Percentiles rank a stretch among this genome's conserved stretches.
Conservation (phyloP, 805 yeast species). For the Ogataea methanolica region DNA sequence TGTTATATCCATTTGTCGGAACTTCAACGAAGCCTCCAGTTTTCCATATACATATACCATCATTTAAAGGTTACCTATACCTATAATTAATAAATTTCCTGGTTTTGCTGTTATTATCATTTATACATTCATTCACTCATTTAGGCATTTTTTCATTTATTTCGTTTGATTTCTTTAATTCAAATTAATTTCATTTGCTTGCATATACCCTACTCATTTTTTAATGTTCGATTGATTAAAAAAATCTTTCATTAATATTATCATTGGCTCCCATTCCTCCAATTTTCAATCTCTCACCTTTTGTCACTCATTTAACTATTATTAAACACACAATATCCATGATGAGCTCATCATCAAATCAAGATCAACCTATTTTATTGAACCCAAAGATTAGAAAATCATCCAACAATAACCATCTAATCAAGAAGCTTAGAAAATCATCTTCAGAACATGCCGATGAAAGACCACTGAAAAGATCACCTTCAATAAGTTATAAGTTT, state of each 20-base stretch:
- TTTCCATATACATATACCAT: no score
- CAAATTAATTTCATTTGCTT: no score
- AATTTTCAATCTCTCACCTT: background rate
- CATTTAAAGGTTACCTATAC: no score
- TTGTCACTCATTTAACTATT: background rate
- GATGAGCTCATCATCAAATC: background rate
- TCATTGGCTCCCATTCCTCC: background rate
- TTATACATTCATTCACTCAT: no score
- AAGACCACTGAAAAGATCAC: constrained; percentile 27
- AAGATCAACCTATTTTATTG: background rate
- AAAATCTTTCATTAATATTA: background rate
- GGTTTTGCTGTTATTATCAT: no score
- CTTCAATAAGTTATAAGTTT: constrained; percentile 22
- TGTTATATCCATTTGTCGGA: no score
- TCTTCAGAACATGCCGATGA: constrained; percentile 18
- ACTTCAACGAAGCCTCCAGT: no score
- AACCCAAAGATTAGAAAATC: constrained; percentile 3
- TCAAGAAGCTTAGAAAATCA: constrained; percentile 7
- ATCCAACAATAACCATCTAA: background rate
- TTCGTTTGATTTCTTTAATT: no score
- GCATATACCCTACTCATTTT: no score
- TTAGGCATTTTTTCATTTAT: no score
- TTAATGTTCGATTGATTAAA: no score
- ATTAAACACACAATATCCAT: background rate
- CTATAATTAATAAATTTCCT: no score